Evolutionary conservation across 2,329 filamentous ascomycete species (phyloP), one percentile per base, ranked within the genome.

Genomic region (Neophaeococcomyces mojaviensis): DNA sequence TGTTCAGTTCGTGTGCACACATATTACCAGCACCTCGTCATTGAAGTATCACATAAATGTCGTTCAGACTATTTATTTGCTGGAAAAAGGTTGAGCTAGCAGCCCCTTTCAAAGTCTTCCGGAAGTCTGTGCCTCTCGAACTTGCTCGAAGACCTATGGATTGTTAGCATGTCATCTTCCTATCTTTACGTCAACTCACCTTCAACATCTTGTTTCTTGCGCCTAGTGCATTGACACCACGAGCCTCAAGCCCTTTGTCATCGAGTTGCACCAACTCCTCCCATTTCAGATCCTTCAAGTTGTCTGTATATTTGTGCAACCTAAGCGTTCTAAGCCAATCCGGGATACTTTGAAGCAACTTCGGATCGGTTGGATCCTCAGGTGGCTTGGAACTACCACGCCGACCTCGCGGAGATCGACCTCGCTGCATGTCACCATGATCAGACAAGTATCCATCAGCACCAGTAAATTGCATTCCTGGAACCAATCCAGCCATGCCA

Each of bases 281-380:
- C 92, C 92, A 98, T 60, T 92, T 88, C 74, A 97, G 80, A 61
- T 97, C 90, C 70, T 97, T 98, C 53, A 98, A 71, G 58, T 97
- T 94, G 57, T 98, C 92, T 8, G 92, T 98, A 68, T 98, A 98
- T 73, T 98, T 98, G 75, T 98, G 92, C 59, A 98, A 75, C 50
- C 92, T 82, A 62, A 97, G 76, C 65, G 88, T 96, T 63, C 92
- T 82, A 59, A 98, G 78, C 92, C 92, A 98, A 64, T 82, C 85
- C 45, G 92, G 90, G 56, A 98, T 96, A 61, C 98, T 92, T 68
- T 94, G 86, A 57, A 98, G 76, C 49, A 98, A 77, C 34, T 77
- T 81, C 13, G 86, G 84, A 65, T 98, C 92, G 16, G 90, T 97
- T 3, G 92, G 92, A 61, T 98, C 92, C 73, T 98, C 92, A 38